Conservation (phyloP, 306 rosid species). For the Lathyrus sativus region DNA sequence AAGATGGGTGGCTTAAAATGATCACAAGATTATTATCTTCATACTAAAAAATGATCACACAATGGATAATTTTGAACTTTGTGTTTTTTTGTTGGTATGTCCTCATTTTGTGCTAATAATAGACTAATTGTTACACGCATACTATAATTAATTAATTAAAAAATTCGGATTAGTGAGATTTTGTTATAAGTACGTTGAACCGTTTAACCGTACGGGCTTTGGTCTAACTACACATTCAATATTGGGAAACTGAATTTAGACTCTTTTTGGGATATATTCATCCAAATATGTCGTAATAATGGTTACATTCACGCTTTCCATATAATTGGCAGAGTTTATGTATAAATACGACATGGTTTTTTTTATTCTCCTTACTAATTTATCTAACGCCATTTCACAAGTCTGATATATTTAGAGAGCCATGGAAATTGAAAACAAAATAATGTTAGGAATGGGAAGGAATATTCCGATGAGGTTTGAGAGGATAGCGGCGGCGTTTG, state of each 20-base stretch:
- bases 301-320: background rate
- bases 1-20: too few species aligned
- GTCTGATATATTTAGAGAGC: background rate
- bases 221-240: background rate
- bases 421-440: background rate
- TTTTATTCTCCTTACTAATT: slow-evolving; percentile 18
- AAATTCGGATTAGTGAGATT: too few species aligned
- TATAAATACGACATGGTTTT: slow-evolving; percentile 37
- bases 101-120: too few species aligned
- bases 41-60: too few species aligned
- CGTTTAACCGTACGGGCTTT: too few species aligned
- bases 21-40: too few species aligned
- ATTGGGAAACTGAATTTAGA: background rate
- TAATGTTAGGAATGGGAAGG: background rate
- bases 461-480: slow-evolving; percentile 53
- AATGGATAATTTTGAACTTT: too few species aligned
- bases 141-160: too few species aligned
- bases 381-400: slow-evolving; percentile 45
- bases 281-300: background rate
- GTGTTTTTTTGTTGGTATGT: too few species aligned
- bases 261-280: background rate
- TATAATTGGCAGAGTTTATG: background rate
- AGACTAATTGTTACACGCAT: too few species aligned
- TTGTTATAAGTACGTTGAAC: too few species aligned
- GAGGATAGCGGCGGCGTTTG: slow-evolving; percentile 72